Conservation (phyloP, 768 basidiomycete genomes). For the Tubosaeta sp. region DNA sequence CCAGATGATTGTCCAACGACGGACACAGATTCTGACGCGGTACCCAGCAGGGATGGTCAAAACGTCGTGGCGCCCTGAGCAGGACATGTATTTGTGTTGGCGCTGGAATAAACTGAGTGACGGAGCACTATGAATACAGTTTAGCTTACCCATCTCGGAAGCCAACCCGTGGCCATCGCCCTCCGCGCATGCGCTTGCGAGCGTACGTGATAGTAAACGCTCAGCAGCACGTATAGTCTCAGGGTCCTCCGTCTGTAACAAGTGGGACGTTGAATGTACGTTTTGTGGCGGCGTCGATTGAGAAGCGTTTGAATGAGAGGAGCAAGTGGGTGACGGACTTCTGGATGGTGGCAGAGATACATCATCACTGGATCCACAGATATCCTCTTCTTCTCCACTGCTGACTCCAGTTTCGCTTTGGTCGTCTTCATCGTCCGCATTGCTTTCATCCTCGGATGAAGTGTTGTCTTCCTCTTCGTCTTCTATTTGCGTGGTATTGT, state of each 20-base stretch:
- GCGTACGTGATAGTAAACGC: constrained; percentile 41
- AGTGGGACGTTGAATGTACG: not conserved
- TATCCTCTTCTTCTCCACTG: constrained; percentile 11
- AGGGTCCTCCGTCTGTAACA: constrained; percentile 30
- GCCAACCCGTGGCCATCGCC: constrained; percentile 36
- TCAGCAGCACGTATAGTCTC: constrained; percentile 33
- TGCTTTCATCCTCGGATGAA: not conserved
- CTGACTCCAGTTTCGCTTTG: constrained; percentile 4
- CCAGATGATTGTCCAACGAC: constrained; percentile 34
- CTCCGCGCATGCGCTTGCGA: constrained; percentile 42
- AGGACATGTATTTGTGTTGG: constrained; percentile 46
- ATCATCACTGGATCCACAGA: constrained; percentile 6
- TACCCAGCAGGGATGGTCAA: constrained; percentile 44
- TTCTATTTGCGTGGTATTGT: constrained; percentile 28
- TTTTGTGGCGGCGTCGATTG: constrained; percentile 20
- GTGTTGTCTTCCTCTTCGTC: not conserved
- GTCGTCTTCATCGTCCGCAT: constrained; percentile 5
- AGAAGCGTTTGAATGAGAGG: constrained; percentile 20
- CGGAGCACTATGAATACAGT: not conserved
- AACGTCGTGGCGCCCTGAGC: constrained; percentile 45
- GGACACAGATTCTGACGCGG: constrained; percentile 41
- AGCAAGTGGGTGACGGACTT: constrained; percentile 22
- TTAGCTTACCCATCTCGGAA: constrained; percentile 36
- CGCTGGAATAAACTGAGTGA: constrained; percentile 25
- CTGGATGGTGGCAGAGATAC: constrained; percentile 17